Conservation (phyloP, 306 rosid species). For the Calophaca sinica region DNA sequence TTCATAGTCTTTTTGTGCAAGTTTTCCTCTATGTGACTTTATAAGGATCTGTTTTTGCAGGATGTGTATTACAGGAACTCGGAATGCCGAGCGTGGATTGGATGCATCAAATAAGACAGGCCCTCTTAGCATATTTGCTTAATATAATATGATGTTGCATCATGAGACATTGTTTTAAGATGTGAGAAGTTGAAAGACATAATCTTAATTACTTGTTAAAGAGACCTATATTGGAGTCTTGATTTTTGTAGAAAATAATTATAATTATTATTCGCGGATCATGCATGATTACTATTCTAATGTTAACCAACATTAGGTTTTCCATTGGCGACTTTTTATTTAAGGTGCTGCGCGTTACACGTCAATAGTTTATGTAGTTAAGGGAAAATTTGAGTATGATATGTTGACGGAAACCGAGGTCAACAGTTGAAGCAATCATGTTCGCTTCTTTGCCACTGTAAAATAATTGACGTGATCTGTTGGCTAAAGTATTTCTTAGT, state of each 20-base stretch:
- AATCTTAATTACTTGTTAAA: conserved; percentile 29
- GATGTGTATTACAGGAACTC: conserved; percentile 67
- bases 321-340: not conserved
- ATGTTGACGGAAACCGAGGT: no score
- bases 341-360: no score
- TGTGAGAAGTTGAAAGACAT: conserved; percentile 48
- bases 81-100: conserved; percentile 69
- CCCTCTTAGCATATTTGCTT: conserved; percentile 80
- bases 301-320: conserved; percentile 31
- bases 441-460: no score
- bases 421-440: no score
- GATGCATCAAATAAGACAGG: conserved; percentile 83
- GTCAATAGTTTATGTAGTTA: no score
- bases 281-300: conserved; percentile 31
- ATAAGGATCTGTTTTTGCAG: conserved; percentile 45
- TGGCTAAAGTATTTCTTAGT: no score
- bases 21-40: not conserved
- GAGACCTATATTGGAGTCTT: conserved; percentile 47
- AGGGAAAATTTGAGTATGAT: no score
- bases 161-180: conserved; percentile 17
- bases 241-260: conserved; percentile 40
- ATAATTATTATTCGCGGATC: conserved; percentile 3
- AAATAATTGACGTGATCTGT: no score
- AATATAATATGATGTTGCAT: conserved; percentile 39
- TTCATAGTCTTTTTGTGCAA: not conserved